phyloP scores from a whole-genome alignment of 192 early-diverging fungal species.

The Rhizoclosmatium globosum region DNA sequence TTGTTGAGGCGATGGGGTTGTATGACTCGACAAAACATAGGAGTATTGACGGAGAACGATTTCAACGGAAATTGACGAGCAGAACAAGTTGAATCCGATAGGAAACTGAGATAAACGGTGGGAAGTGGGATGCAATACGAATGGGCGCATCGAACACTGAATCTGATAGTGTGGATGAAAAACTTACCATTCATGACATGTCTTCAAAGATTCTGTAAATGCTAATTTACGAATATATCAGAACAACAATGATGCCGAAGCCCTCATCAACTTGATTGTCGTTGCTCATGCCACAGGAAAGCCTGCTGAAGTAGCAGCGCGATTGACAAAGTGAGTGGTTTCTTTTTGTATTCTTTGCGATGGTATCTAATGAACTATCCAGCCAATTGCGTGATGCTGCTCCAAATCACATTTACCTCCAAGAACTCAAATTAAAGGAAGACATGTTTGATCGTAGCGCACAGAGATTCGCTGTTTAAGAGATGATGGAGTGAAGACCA shows the following conservation, averaged over 20 bases:
- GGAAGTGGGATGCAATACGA: too few relatives aligned
- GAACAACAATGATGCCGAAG: slow-evolving; percentile 79
- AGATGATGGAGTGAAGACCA: background rate
- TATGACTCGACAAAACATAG: background rate
- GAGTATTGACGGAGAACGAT: background rate
- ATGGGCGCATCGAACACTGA: too few relatives aligned
- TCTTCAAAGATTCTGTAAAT: too few relatives aligned
- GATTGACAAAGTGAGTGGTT: slow-evolving; percentile 69
- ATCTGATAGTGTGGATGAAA: too few relatives aligned
- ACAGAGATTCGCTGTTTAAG: slow-evolving; percentile 39
- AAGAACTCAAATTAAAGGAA: slow-evolving; percentile 79
- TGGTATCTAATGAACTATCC: background rate
- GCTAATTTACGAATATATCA: slow-evolving; percentile 20
- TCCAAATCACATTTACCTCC: slow-evolving; percentile 81
- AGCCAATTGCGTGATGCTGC: slow-evolving; percentile 78
- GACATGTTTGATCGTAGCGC: slow-evolving; percentile 81
- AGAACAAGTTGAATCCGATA: too few relatives aligned
- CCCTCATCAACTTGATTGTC: slow-evolving; percentile 87
- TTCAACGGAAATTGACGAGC: too few relatives aligned
- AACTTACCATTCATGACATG: too few relatives aligned
- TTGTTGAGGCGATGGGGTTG: background rate
- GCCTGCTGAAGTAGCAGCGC: slow-evolving; percentile 67
- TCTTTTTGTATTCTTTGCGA: background rate
- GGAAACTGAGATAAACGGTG: too few relatives aligned
- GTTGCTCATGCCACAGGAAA: slow-evolving; percentile 74